Evolutionary conservation across 225 moss, liverwort and hornwort genomes (phyloP), one percentile per base, ranked within the genome.

Genomic region (Polytrichum commune): DNA sequence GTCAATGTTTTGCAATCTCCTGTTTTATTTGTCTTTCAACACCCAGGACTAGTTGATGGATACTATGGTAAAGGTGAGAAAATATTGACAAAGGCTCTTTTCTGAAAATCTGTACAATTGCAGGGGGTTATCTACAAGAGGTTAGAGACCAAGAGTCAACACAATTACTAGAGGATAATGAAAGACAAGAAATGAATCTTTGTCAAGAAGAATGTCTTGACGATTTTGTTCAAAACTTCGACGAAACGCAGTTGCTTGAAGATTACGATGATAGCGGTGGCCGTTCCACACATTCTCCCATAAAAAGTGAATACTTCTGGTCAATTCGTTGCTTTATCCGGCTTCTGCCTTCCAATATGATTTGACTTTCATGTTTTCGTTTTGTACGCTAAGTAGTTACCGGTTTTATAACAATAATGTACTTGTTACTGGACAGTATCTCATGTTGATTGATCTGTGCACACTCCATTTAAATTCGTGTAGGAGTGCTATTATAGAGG

Each of bases 171-270:
- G 68, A 54, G 25, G 54, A 54, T 55, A 54, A 68, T 68, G 23
- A 68, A 13, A 13, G 3, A 4, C 46, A 46, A 46, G 46, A 46
- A 3, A 13, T 46, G 46, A 46, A 46, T 13, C 54, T 68, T 55
- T 54, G 22, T 53, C 25, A 27, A 54, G 68, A 68, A 54, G 25
- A 54, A 55, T 28, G 1, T 63, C 53, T 53, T 19, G 26, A 68
- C 54, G 26, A 68, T 24, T 53, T 18, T 30, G 65, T 27, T 16
- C 26, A 27, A 18, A 25, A 68, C 25, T 68, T 68, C 16, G 26
- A 53, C 18, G 68, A 68, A 55, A 68, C 68, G 38, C 68, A 68
- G 27, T 19, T 68, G 27, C 68, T 68, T 8, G 68, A 68, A 53
- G 54, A 68, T 26, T 68, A 68, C 24, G 68, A 68, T 68, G 68